phyloP scores from a whole-genome alignment of 2,329 filamentous ascomycete genomes.

The Decorospora gaudefroyi region DNA sequence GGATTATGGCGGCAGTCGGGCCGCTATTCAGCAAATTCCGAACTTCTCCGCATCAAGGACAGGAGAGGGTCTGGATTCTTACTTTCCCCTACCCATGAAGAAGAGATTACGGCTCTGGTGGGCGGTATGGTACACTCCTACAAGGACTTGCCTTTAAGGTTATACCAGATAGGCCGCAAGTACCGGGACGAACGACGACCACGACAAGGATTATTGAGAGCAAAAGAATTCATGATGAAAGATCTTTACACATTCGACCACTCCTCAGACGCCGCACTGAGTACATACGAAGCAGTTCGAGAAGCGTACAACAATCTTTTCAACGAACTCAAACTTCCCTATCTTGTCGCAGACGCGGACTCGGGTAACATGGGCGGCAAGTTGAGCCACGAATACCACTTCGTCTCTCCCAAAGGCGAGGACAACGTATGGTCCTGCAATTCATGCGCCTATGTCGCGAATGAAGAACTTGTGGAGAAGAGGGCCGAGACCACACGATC shows the following conservation, averaged over 20 bases:
- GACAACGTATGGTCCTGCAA: constrained; percentile 80
- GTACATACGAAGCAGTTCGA: constrained; percentile 77
- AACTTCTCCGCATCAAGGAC: constrained; percentile 82
- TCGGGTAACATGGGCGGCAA: constrained; percentile 96
- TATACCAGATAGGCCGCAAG: constrained; percentile 93
- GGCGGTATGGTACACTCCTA: constrained; percentile 75
- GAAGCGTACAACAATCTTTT: constrained; percentile 77
- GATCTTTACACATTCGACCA: constrained; percentile 95
- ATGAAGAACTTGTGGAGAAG: constrained; percentile 78
- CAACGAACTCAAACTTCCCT: constrained; percentile 78
- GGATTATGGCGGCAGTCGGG: constrained; percentile 81
- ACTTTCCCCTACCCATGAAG: constrained; percentile 91
- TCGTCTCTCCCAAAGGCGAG: constrained; percentile 77
- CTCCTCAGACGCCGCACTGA: constrained; percentile 67
- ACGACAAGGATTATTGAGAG: constrained; percentile 82
- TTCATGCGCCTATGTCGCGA: constrained; percentile 75
- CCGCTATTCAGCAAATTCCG: constrained; percentile 75
- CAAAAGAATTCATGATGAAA: constrained; percentile 96
- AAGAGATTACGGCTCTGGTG: constrained; percentile 88
- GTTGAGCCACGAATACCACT: constrained; percentile 93
- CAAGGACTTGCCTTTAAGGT: constrained; percentile 78
- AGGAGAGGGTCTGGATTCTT: constrained; percentile 75
- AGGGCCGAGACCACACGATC: constrained; percentile 19
- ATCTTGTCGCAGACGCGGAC: constrained; percentile 83
- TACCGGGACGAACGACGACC: constrained; percentile 92